Base-by-base conservation (phyloP, 1,139 yeast genomes). In the Saccharomyces hybrid region DNA sequence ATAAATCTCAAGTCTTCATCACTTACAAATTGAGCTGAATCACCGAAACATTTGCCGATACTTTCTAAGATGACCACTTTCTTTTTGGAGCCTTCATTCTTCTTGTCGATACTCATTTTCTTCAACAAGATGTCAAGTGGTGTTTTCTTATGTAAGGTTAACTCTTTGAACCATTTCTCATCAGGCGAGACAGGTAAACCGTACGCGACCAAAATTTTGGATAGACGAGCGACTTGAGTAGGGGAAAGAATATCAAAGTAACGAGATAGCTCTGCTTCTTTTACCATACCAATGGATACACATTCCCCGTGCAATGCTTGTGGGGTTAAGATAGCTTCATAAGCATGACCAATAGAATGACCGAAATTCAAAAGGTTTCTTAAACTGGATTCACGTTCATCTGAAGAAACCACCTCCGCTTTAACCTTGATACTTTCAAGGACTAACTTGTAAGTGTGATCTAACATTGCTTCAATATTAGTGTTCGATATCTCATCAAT, bases 261-360 rank as follows among this genome's bases (percentile, higher is more conserved):
- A 68, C 99, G 82, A 26, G 97, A 80, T 60, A 93, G 78, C 72
- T 93, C 99, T 2, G 98, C 99, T 72, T 93, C 99, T 64, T 84
- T 80, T 47, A 95, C 84, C 83, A 91, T 88, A 60, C 99, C 99
- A 59, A 93, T 80, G 8, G 98, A 80, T 19, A 93, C 99, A 78
- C 99, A 93, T 72, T 93, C 99, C 58, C 99, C 99, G 65, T 93
- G 99, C 50, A 93, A 78, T 19, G 96, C 95, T 70, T 91, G 90
- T 7, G 99, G 99, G 3, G 98, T 90, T 61, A 93, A 78, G 38
- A 95, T 83, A 14, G 99, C 99, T 75, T 93, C 99, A 63, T 87
- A 90, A 27, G 99, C 99, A 71, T 93, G 99, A 49, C 99, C 99
- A 65, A 93, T 91, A 42, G 97, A 84, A 71, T 93, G 99, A 31